Percentiles rank a stretch among this genome's conserved stretches.
Evolutionary conservation across 2,329 filamentous ascomycete genomes (phyloP).

Genomic region (Conoideocrella luteorostrata): DNA sequence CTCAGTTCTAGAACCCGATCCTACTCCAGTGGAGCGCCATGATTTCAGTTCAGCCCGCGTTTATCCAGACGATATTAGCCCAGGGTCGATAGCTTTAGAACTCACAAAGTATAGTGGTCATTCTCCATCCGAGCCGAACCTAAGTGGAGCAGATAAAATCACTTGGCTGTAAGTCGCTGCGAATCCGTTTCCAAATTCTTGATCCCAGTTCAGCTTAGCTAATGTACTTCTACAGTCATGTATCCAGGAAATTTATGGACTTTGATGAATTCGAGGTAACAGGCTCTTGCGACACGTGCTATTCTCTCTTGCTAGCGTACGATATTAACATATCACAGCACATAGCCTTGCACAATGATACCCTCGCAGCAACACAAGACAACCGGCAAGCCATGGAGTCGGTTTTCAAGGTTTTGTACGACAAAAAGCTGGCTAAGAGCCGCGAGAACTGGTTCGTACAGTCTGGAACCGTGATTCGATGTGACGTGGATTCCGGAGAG

Average conservation of each 20-base stretch:
- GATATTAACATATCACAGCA: background rate
- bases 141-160: background rate
- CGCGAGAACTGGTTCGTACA: slow-evolving; percentile 2
- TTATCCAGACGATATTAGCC: slow-evolving; percentile 1
- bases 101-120: background rate
- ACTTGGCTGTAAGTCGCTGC: slow-evolving; percentile 2
- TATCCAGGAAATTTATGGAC: slow-evolving; percentile 4
- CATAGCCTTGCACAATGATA: slow-evolving; percentile 1
- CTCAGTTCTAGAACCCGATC: background rate
- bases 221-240: background rate
- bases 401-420: slow-evolving; percentile 2
- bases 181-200: background rate
- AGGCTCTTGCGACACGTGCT: background rate
- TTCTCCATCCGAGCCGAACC: background rate
- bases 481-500: slow-evolving; percentile 2
- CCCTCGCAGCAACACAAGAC: background rate
- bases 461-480: slow-evolving; percentile 3
- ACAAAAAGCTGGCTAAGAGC: slow-evolving; percentile 2
- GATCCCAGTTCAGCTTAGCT: background rate
- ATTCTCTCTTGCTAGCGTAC: background rate
- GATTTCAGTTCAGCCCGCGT: slow-evolving; percentile 3
- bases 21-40: background rate
- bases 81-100: slow-evolving; percentile 1
- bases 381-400: slow-evolving; percentile 1
- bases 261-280: slow-evolving; percentile 5